Evolutionary conservation across 164 flowering plant species (phyloP), one percentile per base, ranked within the genome.

Genomic region (Nymphaea thermarum): DNA sequence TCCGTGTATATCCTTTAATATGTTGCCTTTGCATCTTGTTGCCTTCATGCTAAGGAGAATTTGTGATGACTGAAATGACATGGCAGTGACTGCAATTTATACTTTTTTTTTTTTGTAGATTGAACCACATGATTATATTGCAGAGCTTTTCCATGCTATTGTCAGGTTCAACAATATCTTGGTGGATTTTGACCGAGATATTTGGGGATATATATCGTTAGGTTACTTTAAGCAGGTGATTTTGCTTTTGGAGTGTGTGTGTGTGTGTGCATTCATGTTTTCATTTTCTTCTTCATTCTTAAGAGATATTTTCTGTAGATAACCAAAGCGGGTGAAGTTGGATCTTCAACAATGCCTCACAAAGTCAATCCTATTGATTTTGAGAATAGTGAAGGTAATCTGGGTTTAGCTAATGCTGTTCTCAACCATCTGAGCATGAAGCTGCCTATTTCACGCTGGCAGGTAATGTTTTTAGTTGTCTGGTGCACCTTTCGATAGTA

Each of bases 311-410:
- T 67, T 68, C 53, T 55, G 70, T 84, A 92, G 99, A 85, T 74
- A 74, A 91, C 96, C 17, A 92, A 84, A 74, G 93, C 90, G 72
- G 99, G 99, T 68, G 99, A 95, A 80, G 83, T 92, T 74, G 99
- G 98, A n/a, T 95, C 99, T 25, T 90, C 99, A 66, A 90, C 99
- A 11, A 94, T 94, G 99, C 99, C 98, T 73, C 99, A 95, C 81
- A 95, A 95, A 79, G 99, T 95, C 62, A 95, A 95, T 74, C 99
- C 99, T 6, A 95, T 94, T 78, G 99, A 95, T 79, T 95, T 92
- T 77, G 98, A 95, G 73, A 95, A 95, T 65, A 95, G 99, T 80
- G 98, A 90, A 77, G 99, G 99, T 43, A 95, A 95, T 78, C 90
- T 93, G 66, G 96, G 92, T 17, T 71, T 78, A 68, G 99, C 98